Evolutionary conservation across 768 basidiomycete species (phyloP).

Genomic region (Naganishia onofrii): DNA sequence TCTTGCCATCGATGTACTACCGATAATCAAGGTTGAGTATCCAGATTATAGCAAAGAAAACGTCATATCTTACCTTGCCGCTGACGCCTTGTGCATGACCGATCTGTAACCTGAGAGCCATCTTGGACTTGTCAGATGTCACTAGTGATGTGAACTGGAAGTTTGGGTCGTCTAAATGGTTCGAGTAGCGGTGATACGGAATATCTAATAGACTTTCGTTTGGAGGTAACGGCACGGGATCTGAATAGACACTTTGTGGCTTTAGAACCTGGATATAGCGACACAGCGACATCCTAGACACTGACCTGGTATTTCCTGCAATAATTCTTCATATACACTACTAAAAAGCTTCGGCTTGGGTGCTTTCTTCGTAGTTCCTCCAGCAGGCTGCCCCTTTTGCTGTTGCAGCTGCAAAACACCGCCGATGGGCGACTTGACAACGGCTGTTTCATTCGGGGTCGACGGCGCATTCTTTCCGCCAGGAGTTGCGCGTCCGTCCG

Average conservation of each 20-base stretch:
- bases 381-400: background rate
- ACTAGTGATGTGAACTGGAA: constrained; percentile 13
- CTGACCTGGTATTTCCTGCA: constrained; percentile 16
- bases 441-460: background rate
- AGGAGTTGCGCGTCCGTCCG: background rate
- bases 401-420: background rate
- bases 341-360: constrained; percentile 22
- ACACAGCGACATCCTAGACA: background rate
- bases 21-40: background rate
- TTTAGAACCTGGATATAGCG: background rate
- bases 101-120: constrained; percentile 12
- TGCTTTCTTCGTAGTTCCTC: background rate
- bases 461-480: background rate
- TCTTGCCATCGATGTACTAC: constrained; percentile 18
- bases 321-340: constrained; percentile 18
- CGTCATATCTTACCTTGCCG: constrained; percentile 7
- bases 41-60: background rate
- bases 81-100: constrained; percentile 24
- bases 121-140: background rate
- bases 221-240: constrained; percentile 19
- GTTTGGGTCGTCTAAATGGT: constrained; percentile 20
- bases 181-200: constrained; percentile 17
- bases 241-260: background rate
- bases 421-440: background rate
- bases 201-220: constrained; percentile 11